Evolutionary conservation across 106 monocot species (phyloP).

Genomic region (Phalaenopsis aphrodite): DNA sequence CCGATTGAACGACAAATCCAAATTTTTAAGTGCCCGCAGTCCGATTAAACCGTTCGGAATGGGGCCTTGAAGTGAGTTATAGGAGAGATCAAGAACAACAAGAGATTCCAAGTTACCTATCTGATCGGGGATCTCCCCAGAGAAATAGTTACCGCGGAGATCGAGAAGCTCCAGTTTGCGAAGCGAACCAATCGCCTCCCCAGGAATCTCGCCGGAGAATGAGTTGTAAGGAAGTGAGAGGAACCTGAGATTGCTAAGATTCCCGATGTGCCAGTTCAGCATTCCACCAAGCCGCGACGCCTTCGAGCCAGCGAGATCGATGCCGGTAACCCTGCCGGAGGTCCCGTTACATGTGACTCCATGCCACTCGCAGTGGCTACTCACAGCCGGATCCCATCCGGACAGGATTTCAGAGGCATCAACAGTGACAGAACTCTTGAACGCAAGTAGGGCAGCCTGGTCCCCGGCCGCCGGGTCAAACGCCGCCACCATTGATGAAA

Average conservation of each 20-base stretch:
- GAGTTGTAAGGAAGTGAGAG: constrained; percentile 25
- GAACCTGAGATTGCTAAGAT: constrained; percentile 25
- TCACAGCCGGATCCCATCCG: constrained; percentile 14
- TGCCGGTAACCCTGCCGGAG: constrained; percentile 26
- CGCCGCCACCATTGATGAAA: not conserved
- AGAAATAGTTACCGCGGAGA: constrained; percentile 31
- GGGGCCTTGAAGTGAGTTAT: constrained; percentile 30
- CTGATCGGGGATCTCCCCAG: constrained; percentile 19
- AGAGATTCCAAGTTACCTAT: constrained; percentile 21
- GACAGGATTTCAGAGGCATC: constrained; percentile 25
- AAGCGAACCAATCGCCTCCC: constrained; percentile 13
- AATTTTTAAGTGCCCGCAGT: constrained; percentile 5
- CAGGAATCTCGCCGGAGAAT: constrained; percentile 28
- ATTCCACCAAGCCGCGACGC: constrained; percentile 14
- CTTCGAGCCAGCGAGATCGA: constrained; percentile 23
- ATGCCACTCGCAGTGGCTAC: constrained; percentile 37
- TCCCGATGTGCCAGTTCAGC: constrained; percentile 9
- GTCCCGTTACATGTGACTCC: constrained; percentile 34
- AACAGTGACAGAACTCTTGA: constrained; percentile 19
- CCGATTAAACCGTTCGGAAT: constrained; percentile 21
- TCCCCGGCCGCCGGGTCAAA: constrained; percentile 1
- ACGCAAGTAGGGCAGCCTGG: constrained; percentile 18
- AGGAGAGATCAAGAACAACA: constrained; percentile 30
- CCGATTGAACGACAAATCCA: constrained; percentile 35
- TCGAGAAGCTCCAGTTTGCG: constrained; percentile 21